A percentile compares a stretch with the other conserved stretches of the same genome.
These are phyloP conservation scores for Yamadazyma sp. DNA, from an alignment of 805 yeast species.

Conservation along the genomic window DNA sequence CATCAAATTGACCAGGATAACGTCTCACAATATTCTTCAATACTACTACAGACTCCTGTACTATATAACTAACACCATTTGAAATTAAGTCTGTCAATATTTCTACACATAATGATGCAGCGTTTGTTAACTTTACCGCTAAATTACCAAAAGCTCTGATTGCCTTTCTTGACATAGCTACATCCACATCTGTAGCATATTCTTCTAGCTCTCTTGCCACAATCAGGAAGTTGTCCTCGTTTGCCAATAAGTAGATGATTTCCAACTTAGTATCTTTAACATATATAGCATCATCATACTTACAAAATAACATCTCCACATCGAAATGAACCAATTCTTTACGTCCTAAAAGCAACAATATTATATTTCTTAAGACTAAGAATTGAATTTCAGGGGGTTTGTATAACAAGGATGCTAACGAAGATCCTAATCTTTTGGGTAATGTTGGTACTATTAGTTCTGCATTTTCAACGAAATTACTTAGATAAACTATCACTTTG, in stretches of 20 bases:
- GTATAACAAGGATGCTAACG: constrained; percentile 64
- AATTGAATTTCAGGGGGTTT: constrained; percentile 85
- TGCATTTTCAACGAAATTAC: constrained; percentile 64
- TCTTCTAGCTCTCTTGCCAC: constrained; percentile 77
- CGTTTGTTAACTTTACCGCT: constrained; percentile 68
- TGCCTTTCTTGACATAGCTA: constrained; percentile 83
- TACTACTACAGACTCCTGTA: constrained; percentile 78
- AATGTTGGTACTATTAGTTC: constrained; percentile 54
- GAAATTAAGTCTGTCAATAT: constrained; percentile 57
- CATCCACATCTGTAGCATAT: constrained; percentile 84
- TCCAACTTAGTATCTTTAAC: constrained; percentile 89
- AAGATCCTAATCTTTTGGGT: constrained; percentile 59
- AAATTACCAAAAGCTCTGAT: constrained; percentile 86
- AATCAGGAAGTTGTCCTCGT: constrained; percentile 52
- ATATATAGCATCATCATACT: constrained; percentile 81
- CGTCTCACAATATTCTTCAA: constrained; percentile 72
- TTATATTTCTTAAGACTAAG: constrained; percentile 75
- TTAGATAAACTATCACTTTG: constrained; percentile 65
- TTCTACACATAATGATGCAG: constrained; percentile 63
- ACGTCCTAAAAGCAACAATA: constrained; percentile 64
- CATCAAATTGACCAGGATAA: constrained; percentile 58
- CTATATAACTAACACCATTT: constrained; percentile 67
- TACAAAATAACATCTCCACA: constrained; percentile 78
- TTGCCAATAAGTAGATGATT: constrained; percentile 76
- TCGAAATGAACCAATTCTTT: constrained; percentile 60